A percentile compares a stretch with the other conserved stretches of the same genome.
phyloP scores from a whole-genome alignment of 306 rosid genomes.

The Sicyos baderoa region DNA sequence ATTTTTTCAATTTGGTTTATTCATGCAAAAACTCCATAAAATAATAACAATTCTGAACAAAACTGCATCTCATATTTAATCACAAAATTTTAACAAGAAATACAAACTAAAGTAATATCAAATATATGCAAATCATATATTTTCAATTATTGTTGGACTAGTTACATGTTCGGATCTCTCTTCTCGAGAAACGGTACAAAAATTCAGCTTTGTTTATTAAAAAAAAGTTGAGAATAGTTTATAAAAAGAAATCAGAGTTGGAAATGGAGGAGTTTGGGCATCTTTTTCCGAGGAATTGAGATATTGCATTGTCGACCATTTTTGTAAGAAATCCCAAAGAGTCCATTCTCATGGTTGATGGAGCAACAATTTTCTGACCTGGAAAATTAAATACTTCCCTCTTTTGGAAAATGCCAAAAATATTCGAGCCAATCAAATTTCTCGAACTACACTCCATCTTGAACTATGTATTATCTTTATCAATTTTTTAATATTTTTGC shows the following conservation, averaged over 20 bases:
- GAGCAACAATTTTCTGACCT: neutral
- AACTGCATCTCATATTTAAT: no score
- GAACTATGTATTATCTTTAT: neutral
- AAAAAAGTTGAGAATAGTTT: neutral
- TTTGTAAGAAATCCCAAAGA: neutral
- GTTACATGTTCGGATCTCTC: no score
- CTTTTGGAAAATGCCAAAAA: neutral
- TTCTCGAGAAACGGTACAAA: no score
- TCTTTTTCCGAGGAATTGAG: neutral
- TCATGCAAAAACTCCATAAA: no score
- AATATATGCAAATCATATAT: no score
- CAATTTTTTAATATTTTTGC: no score
- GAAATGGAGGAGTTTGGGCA: neutral
- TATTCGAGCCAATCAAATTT: neutral
- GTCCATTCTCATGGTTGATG: neutral
- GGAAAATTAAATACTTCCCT: neutral
- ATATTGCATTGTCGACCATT: conserved; percentile 2
- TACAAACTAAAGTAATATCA: no score
- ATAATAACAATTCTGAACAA: no score
- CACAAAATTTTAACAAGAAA: no score
- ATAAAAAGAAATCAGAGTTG: neutral
- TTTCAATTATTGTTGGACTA: no score
- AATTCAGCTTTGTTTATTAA: no score
- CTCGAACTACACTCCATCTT: conserved; percentile 3
- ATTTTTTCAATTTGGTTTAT: no score